Evolutionary conservation across 345 rosid species (phyloP), one percentile per base, ranked within the genome.

Genomic region (Abelmoschus esculentus): DNA sequence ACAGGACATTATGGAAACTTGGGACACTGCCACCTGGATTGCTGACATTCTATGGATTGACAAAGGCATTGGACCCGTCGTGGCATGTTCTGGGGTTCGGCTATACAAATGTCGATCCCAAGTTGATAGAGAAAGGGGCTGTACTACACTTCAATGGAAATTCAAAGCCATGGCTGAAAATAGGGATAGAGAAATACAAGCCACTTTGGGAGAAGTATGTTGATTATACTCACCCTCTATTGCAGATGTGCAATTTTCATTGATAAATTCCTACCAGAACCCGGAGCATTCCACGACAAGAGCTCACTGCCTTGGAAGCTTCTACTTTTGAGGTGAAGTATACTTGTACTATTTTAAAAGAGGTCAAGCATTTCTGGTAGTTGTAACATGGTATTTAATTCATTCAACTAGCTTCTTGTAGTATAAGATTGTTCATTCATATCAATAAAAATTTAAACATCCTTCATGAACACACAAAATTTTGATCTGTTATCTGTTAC

Each of bases 121-220:
- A 85, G 61, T 47, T 87, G 87, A 88, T 93, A 68, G 91, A 89
- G 74, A 87, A 81, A 64, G 98, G 97, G 11, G 98, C 97, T 18
- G 97, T 93, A 60, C 85, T 93, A 70, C 97, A 90, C 83, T 93
- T 84, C 79, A 93, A 90, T 36, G 98, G 98, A 42, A 91, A 93
- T 79, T 84, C 91, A 38, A 93, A 93, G 77, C 99, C 99, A 2
- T 91, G 99, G 97, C 66, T 93, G 90, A 93, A 93, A 83, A 89
- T 89, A 54, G 98, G 97, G 66, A 79, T 91, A 77, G 98, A 91
- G 76, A 91, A 88, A 76, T 93, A 86, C 89, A 93, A 93, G 81
- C 92, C 95, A 31, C 66, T 93, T 42, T 93, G 98, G 98, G 97
- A 93, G 81, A 91, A 81, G 74, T 86, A 83, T 70, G 85, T 93